Evolutionary conservation across 164 flowering plant species (phyloP).

Genomic region (Litsea cubeba): DNA sequence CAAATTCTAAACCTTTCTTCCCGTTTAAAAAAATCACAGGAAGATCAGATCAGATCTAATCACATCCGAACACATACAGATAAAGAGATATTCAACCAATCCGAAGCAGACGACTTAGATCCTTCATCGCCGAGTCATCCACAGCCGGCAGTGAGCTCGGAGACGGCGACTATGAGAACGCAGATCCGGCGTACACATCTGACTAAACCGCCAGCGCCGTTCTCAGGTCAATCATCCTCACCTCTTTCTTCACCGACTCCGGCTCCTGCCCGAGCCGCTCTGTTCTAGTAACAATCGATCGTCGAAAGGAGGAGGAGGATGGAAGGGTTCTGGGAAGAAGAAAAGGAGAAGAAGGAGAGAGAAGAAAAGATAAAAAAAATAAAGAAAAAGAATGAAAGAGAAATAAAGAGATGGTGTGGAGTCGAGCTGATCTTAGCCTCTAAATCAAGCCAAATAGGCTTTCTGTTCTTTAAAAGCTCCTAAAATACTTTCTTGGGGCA

Average conservation of each 20-base stretch:
- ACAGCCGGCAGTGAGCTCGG: slow-evolving; percentile 51
- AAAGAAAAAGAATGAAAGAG: too few species aligned
- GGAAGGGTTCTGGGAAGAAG: too few species aligned
- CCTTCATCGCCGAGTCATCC: slow-evolving; percentile 42
- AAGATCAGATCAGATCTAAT: neutral
- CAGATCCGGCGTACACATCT: slow-evolving; percentile 54
- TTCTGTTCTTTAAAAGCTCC: too few species aligned
- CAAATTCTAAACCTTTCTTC: neutral
- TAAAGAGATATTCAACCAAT: slow-evolving; percentile 22
- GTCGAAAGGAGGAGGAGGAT: too few species aligned
- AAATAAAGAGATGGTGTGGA: too few species aligned
- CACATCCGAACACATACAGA: neutral
- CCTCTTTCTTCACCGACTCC: neutral
- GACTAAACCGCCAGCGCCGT: too few species aligned
- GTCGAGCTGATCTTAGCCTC: too few species aligned
- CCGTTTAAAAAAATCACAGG: slow-evolving; percentile 19
- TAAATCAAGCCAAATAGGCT: too few species aligned
- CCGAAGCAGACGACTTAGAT: slow-evolving; percentile 45
- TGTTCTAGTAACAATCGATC: slow-evolving; percentile 8
- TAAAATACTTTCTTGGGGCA: too few species aligned
- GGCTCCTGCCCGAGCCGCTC: slow-evolving; percentile 29
- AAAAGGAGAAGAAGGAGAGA: too few species aligned
- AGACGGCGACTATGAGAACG: slow-evolving; percentile 47
- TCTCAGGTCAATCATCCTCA: neutral
- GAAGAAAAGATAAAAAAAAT: too few species aligned